Percentiles rank a stretch among this genome's conserved stretches.
Evolutionary conservation across 2,329 filamentous ascomycete genomes (phyloP).

Genomic region (Didymella exigua): DNA sequence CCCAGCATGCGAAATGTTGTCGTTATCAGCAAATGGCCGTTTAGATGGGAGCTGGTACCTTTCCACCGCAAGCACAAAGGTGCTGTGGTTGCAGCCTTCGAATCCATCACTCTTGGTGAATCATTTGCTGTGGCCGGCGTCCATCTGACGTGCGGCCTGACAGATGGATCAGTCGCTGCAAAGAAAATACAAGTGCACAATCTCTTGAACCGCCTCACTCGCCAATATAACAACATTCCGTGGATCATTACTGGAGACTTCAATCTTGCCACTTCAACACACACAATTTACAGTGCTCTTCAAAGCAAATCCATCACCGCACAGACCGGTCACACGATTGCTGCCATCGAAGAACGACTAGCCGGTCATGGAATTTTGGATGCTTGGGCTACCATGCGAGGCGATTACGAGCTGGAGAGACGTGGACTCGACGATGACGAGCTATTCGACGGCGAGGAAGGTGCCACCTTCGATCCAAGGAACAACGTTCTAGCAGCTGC

Average conservation of each 20-base stretch:
- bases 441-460: conserved; percentile 64
- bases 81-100: conserved; percentile 57
- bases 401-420: conserved; percentile 51
- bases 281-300: conserved; percentile 60
- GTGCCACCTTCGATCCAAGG: conserved; percentile 68
- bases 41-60: conserved; percentile 62
- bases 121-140: conserved; percentile 62
- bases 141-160: conserved; percentile 67
- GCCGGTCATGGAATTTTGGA: conserved; percentile 58
- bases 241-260: conserved; percentile 69
- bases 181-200: conserved; percentile 63
- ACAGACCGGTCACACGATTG: conserved; percentile 53
- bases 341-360: conserved; percentile 56
- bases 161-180: conserved; percentile 61
- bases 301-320: conserved; percentile 60
- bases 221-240: conserved; percentile 51
- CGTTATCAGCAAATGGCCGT: conserved; percentile 61
- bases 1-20: conserved; percentile 66
- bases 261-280: conserved; percentile 65
- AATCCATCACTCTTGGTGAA: conserved; percentile 39
- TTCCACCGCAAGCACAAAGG: conserved; percentile 64
- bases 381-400: conserved; percentile 56
- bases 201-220: conserved; percentile 56
- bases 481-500: conserved; percentile 62
- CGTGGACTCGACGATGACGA: conserved; percentile 38